Base-by-base conservation (phyloP, 2,329 filamentous ascomycete species). In the Zymoseptoria pseudotritici region DNA sequence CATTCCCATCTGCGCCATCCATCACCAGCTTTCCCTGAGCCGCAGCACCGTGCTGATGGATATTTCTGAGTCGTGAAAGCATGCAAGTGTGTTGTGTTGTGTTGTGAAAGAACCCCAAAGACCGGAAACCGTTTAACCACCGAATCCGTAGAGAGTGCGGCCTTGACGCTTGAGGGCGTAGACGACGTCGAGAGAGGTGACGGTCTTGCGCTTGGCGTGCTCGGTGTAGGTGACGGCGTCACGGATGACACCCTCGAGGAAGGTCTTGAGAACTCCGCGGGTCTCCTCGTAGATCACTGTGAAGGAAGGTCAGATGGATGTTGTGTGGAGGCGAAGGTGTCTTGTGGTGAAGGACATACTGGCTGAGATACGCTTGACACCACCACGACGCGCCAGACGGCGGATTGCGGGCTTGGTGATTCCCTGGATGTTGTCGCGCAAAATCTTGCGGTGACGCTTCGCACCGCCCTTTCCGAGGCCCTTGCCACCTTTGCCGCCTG, bases 341-440 rank as follows among this genome's bases (percentile, higher is more conserved):
- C 55, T 49, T 60, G 59, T 57, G 26, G 36, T 46, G 26, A 50
- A 42, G 55, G 56, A 64, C 65, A 77, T 85, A 90, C 87, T 95
- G 77, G 92, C 92, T 74, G 91, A 96, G 75, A 97, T 97, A 96
- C 92, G 92, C 90, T 97, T 97, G 85, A 97, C 92, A 92, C 92
- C 92, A 80, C 92, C 92, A 94, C 92, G 91, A 82, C 92, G 92
- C 69, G 92, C 92, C 78, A 97, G 91, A 95, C 92, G 92, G 75
- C 92, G 89, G 81, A 97, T 97, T 74, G 92, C 92, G 73, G 92
- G 92, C 89, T 97, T 97, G 76, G 92, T 97, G 77, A 97, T 97
- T 82, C 92, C 92, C 83, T 97, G 92, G 77, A 97, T 97, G 89
- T 96, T 97, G 89, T 96, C 92, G 81, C 92, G 91, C 79, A 97